Conservation (phyloP, 345 rosid genomes). For the Gossypium herbaceum region DNA sequence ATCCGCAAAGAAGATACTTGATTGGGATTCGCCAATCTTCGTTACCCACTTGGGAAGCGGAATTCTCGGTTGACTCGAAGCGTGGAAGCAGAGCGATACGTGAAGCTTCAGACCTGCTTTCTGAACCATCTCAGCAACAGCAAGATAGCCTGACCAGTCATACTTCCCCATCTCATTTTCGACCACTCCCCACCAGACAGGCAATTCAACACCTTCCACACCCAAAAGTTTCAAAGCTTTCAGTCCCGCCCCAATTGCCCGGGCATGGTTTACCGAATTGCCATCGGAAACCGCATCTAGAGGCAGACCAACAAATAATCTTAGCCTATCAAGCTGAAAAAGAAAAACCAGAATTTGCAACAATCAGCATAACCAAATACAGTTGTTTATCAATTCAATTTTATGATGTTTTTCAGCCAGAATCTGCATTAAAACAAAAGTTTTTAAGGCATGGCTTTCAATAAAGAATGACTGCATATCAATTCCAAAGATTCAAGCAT, state of each 20-base stretch:
- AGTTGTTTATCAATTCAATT: background rate
- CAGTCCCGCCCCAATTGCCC: slow-evolving; percentile 74
- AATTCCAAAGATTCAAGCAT: background rate
- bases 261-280: slow-evolving; percentile 55
- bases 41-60: slow-evolving; percentile 76
- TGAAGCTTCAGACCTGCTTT: slow-evolving; percentile 76
- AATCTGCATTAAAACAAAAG: background rate
- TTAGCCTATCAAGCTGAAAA: slow-evolving; percentile 49
- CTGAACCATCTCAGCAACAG: slow-evolving; percentile 73
- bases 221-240: slow-evolving; percentile 84
- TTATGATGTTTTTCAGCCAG: background rate
- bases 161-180: slow-evolving; percentile 80
- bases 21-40: slow-evolving; percentile 46
- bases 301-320: slow-evolving; percentile 79
- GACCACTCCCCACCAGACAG: slow-evolving; percentile 90
- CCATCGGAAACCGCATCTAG: slow-evolving; percentile 67
- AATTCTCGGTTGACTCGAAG: slow-evolving; percentile 37
- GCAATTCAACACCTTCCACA: slow-evolving; percentile 86
- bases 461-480: background rate
- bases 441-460: background rate
- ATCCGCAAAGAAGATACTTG: slow-evolving; percentile 54
- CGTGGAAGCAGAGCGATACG: slow-evolving; percentile 72
- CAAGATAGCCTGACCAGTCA: slow-evolving; percentile 82
- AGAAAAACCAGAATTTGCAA: slow-evolving; percentile 7
- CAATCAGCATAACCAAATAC: background rate